Base-by-base conservation (phyloP, 2,329 filamentous ascomycete species). In the Alternaria consortialis region DNA sequence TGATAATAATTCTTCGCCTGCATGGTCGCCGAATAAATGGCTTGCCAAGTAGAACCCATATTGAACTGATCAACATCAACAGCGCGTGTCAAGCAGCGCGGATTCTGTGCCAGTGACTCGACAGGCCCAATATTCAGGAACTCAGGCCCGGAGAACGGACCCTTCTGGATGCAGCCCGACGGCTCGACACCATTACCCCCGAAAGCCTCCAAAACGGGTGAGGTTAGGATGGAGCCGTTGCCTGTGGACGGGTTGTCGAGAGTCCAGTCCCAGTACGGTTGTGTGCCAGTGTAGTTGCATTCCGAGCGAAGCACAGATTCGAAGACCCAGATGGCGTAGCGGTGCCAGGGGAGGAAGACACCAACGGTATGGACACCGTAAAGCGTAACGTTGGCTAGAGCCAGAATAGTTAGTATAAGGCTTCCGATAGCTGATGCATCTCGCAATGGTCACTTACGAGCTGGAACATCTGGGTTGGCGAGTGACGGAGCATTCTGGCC, bases 231-330 rank as follows among this genome's bases (percentile, higher is more conserved):
- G 17, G 44, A 34, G 2, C 44, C 29, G 31, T 47, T 47, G 44
- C 23, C 42, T 13, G 29, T 47, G 7, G 44, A 32, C 2, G 44
- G 29, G 12, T 47, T 47, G n/a, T 47, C 44, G 29, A 47, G 44
- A 32, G 44, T 47, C 44, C 44, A 47, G 29, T 47, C 44, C 44
- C 44, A 47, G 7, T 47, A 47, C 7, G 44, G 44, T 47, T 47
- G 44, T 34, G 44, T 29, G 3, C 44, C 44, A 34, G 44, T 47
- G 29, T 47, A 47, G 7, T 47, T 47, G 44, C 44, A 47, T 47
- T 47, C 44, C 12, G 44, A 47, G 29, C 44, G 44, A 34, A 47
- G 44, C 44, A 47, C 44, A 23, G 44, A 47, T 23, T 47, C 44
- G 2, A 32, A 47, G 29, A 47, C 27, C 44, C 44, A 47, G 29